Evolutionary conservation across 202 grass and related monocot genomes (phyloP).

Genomic region (Hordeum pubiflorum): DNA sequence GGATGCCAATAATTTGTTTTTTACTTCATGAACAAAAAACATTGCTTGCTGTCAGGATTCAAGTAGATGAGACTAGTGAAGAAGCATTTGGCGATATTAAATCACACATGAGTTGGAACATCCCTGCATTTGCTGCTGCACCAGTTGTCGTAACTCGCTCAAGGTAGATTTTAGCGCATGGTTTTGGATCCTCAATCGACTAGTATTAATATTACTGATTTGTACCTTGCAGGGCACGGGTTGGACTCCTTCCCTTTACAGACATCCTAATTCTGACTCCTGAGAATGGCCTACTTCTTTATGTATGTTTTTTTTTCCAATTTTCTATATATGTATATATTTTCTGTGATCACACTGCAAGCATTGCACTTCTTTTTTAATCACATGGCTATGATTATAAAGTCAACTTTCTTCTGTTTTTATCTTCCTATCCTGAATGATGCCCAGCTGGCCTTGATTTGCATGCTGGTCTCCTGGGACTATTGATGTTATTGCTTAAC

Average conservation of each 20-base stretch:
- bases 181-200: constrained; percentile 19
- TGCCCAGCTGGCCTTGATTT: neutral
- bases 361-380: neutral
- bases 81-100: constrained; percentile 66
- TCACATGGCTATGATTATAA: constrained; percentile 11
- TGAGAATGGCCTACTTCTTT: constrained; percentile 81
- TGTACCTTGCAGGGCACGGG: constrained; percentile 50
- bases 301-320: constrained; percentile 48
- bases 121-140: constrained; percentile 76
- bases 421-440: neutral
- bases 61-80: constrained; percentile 47
- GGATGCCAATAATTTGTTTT: constrained; percentile 71
- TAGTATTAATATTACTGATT: constrained; percentile 21
- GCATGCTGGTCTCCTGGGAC: neutral
- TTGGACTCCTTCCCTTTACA: constrained; percentile 71
- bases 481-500: neutral
- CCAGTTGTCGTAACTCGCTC: constrained; percentile 76
- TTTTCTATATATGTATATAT: constrained; percentile 31
- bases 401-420: neutral
- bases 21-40: constrained; percentile 68
- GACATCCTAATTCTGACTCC: constrained; percentile 65
- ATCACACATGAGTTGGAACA: constrained; percentile 71
- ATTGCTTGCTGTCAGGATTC: constrained; percentile 75
- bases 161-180: constrained; percentile 52
- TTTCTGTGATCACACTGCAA: constrained; percentile 17